Evolutionary conservation across 2,329 filamentous ascomycete genomes (phyloP).

Genomic region (Xylariaceae sp.): DNA sequence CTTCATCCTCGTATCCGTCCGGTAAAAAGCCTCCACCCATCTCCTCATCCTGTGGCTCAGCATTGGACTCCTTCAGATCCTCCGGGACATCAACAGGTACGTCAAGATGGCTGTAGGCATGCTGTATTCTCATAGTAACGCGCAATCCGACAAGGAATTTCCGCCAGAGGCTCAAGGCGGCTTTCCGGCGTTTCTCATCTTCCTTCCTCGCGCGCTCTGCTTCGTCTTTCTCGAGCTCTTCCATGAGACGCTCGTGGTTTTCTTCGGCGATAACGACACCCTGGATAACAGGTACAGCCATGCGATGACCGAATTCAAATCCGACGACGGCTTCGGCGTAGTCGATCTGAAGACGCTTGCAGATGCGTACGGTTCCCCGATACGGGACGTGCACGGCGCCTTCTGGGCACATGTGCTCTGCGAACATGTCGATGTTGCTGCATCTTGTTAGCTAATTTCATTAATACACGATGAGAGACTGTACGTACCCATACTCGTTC

Average conservation of each 20-base stretch:
- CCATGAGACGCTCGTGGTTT: slow-evolving; percentile 66
- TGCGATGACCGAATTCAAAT: slow-evolving; percentile 92
- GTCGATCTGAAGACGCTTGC: slow-evolving; percentile 77
- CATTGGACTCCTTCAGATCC: slow-evolving; percentile 10
- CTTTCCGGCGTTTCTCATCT: slow-evolving; percentile 73
- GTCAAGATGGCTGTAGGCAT: slow-evolving; percentile 66
- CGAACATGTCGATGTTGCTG: slow-evolving; percentile 87
- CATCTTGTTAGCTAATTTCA: slow-evolving; percentile 3
- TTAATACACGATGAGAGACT: background rate
- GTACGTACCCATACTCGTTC: slow-evolving; percentile 68
- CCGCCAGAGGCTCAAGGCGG: slow-evolving; percentile 71
- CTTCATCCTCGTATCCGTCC: slow-evolving; percentile 29
- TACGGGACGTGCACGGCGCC: slow-evolving; percentile 79
- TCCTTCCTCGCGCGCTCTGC: slow-evolving; percentile 71
- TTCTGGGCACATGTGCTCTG: slow-evolving; percentile 81
- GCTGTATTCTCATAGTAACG: slow-evolving; percentile 69
- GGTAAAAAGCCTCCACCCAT: slow-evolving; percentile 58
- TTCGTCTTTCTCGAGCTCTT: slow-evolving; percentile 74
- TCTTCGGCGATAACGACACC: slow-evolving; percentile 86
- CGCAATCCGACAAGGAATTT: slow-evolving; percentile 82
- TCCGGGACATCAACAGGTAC: slow-evolving; percentile 42
- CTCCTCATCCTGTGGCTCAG: slow-evolving; percentile 35
- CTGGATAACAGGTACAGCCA: slow-evolving; percentile 86
- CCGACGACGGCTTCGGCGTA: slow-evolving; percentile 92
- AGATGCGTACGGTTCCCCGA: slow-evolving; percentile 70